Base-by-base conservation (phyloP, 257 asterid species). In the Salvia splendens region DNA sequence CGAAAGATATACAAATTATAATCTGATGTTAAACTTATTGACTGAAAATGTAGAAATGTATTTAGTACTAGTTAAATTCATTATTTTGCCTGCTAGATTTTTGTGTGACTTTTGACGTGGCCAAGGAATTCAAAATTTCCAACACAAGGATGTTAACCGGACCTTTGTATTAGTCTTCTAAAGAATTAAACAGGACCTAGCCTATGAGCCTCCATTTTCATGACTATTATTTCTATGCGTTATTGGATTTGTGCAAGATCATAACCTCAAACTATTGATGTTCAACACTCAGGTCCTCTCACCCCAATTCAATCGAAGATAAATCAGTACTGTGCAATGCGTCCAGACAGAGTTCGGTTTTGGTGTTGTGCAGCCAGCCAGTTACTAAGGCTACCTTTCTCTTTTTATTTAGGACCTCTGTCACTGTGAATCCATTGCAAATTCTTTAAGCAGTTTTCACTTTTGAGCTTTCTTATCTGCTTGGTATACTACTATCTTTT, bases 231-330 rank as follows among this genome's bases (percentile, higher is more conserved):
- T 62, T 28, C 20, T 52, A 14, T 14, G 40, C 16, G 30, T 47
- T 11, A 14, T 40, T 30, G 47, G 38, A 36, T 43, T 14, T 2
- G 14, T 30, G 12, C 12, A 33, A 16, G 51, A 35, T 20, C 60
- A 15, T 69, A 45, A 59, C 38, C n/a, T 61, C 20, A 46, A 49
- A 24, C 60, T 8, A 46, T 48, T 42, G 64, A 24, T 30, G 28
- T 61, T 62, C 49, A 61, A 55, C 62, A 9, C 62, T 61, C 51
- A 61, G 46, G 17, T 67, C 47, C 36, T 32, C 38, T 11, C 3
- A 12, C 28, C 30, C 48, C 64, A 52, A 6, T 53, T 20, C 59
- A 59, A 3, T 24, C 33, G 9, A 60, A 24, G 59, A 53, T 24
- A 24, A 24, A 30, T 47, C 55, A 32, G 45, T 50, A 60, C 3